Percentiles rank a stretch among this genome's conserved stretches.
Evolutionary conservation across 208 protist species (phyloP).

Genomic region (Leishmania mexicana): DNA sequence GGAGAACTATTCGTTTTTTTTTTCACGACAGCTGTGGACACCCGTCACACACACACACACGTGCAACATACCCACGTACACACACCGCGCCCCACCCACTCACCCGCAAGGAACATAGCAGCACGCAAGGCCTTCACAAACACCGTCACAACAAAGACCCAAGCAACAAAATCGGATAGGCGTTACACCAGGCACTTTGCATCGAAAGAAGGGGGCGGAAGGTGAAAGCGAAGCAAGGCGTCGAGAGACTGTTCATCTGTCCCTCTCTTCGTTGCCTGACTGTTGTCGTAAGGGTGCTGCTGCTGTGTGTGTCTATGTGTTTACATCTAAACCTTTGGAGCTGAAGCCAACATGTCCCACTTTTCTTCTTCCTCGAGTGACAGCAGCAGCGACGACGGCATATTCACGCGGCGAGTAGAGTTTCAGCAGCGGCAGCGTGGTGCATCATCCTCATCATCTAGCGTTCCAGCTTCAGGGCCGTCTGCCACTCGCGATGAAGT

Average conservation of each 20-base stretch:
- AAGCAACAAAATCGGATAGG: no score
- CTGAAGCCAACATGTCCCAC: conserved; percentile 11
- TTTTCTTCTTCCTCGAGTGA: neutral
- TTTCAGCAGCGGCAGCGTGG: conserved; percentile 6
- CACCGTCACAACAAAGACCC: neutral
- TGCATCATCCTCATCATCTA: neutral
- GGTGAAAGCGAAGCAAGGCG: neutral
- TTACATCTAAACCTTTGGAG: neutral
- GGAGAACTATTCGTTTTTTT: no score
- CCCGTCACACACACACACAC: no score
- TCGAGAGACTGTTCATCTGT: neutral
- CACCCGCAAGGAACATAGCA: neutral
- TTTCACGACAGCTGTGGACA: no score
- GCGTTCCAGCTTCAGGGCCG: neutral
- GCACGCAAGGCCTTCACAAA: neutral
- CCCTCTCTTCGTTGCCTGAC: neutral
- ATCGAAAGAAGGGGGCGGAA: neutral
- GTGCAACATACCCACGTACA: no score
- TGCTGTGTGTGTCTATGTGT: neutral
- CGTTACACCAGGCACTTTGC: no score
- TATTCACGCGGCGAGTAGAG: conserved; percentile 29
- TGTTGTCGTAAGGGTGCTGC: neutral
- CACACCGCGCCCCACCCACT: no score
- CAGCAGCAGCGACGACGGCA: conserved; percentile 29
- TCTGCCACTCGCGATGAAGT: neutral